phyloP scores from a whole-genome alignment of 176 grass and related monocot genomes.

The Lolium rigidum region DNA sequence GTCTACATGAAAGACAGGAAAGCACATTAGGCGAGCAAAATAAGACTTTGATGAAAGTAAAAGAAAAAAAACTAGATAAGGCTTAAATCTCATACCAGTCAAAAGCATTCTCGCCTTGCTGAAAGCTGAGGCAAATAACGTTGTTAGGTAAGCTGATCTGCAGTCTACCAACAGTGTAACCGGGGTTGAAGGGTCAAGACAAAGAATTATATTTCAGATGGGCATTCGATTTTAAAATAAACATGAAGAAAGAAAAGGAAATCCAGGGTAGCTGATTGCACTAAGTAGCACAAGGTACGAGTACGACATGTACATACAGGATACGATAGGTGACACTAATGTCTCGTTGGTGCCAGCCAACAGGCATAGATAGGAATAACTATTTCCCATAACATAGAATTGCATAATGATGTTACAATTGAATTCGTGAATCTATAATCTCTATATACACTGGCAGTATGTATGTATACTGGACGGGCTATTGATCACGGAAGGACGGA shows the following conservation, averaged over 20 bases:
- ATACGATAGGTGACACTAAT: neutral
- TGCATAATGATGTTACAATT: neutral
- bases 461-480: too few relatives aligned
- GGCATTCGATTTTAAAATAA: neutral
- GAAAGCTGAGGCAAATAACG: neutral
- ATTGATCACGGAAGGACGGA: too few relatives aligned
- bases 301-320: neutral
- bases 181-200: neutral
- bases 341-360: neutral
- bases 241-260: neutral
- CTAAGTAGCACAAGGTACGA: neutral
- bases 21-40: too few relatives aligned
- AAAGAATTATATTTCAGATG: neutral
- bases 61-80: neutral
- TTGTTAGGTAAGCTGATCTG: neutral
- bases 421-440: neutral
- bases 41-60: neutral
- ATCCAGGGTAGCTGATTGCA: neutral
- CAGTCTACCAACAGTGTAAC: neutral
- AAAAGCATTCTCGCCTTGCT: neutral
- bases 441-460: too few relatives aligned
- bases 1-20: too few relatives aligned
- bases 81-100: neutral
- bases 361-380: neutral
- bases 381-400: neutral